Evolutionary conservation across 176 grass and related monocot species (phyloP), one percentile per base, ranked within the genome.

Genomic region (Cymbopogon citratus): DNA sequence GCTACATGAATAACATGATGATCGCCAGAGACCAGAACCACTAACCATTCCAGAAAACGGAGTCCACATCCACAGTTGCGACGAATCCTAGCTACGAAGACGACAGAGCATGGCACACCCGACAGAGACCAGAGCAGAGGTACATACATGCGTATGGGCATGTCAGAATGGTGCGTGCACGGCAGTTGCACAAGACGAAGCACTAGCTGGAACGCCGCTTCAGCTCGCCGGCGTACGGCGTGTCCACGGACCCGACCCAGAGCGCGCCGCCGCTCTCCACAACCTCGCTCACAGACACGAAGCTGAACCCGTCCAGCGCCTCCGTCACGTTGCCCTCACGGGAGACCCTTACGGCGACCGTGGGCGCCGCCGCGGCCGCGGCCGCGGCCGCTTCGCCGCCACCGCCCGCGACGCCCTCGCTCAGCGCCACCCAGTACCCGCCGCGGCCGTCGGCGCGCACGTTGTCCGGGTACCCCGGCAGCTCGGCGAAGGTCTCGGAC

Each of bases 401-500:
- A 31, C 69, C 46, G 59, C 56, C 56, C 38, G 34, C 26, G 1
- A 45, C 23, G 69, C 25, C 69, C 0, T 0, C 3, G 62, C 74
- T 93, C 6, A 97, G 80, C 0, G 94, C 94, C 3, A 92, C 82
- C 94, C 94, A 94, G 63, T 88, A 97, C 14, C 87, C 91, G 31
- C 89, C 94, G 18, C 23, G 69, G 0, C 65, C 61, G 57, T 85
- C 88, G 21, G 69, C 56, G 41, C 85, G 89, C 62, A 98, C 59
- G 82, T 94, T 98, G 80, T 98, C 95, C 2, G 95, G 95, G 81
- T 92, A 98, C 3, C 95, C 90, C 4, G 92, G 90, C 21, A 94
- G 48, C 59, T 91, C 90, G 0, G 84, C 90, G 65, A 94, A 91
- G 14, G 87, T 54, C 63, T 94, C 86, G 3, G 74, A 73, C 31